Conservation (phyloP, 352 stramenopile species). For the Thraustochytrium striatum region DNA sequence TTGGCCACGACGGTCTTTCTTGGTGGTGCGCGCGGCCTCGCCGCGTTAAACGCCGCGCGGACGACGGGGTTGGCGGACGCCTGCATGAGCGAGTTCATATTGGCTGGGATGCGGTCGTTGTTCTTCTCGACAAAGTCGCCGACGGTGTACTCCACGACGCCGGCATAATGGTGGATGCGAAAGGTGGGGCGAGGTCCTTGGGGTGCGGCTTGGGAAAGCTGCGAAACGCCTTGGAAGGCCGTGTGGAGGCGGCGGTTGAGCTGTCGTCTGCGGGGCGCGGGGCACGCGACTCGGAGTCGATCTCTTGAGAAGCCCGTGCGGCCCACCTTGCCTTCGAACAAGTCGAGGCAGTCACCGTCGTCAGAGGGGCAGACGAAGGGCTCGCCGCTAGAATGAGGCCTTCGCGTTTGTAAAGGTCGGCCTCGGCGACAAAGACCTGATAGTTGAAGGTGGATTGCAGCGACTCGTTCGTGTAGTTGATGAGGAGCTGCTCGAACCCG, state of each 20-base stretch:
- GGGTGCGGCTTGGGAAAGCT: slow-evolving; percentile 72
- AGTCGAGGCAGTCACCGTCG: slow-evolving; percentile 26
- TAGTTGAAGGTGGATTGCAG: slow-evolving; percentile 81
- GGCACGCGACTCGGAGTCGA: slow-evolving; percentile 37
- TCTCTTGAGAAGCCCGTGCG: slow-evolving; percentile 8
- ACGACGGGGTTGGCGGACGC: slow-evolving; percentile 25
- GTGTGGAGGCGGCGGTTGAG: slow-evolving; percentile 32
- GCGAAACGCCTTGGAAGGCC: slow-evolving; percentile 21
- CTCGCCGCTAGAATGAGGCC: slow-evolving; percentile 52
- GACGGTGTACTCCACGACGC: slow-evolving; percentile 55
- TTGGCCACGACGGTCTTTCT: slow-evolving; percentile 60
- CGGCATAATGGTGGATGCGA: slow-evolving; percentile 55
- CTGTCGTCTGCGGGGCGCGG: slow-evolving; percentile 31
- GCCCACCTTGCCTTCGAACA: slow-evolving; percentile 29
- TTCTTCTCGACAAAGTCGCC: slow-evolving; percentile 60
- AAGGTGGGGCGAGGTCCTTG: slow-evolving; percentile 67
- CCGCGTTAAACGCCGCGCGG: slow-evolving; percentile 6
- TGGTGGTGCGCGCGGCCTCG: not conserved
- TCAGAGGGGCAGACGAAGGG: slow-evolving; percentile 16
- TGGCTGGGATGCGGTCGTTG: slow-evolving; percentile 77
- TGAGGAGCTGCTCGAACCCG: slow-evolving; percentile 79
- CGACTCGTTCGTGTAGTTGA: slow-evolving; percentile 81
- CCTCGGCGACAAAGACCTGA: slow-evolving; percentile 78
- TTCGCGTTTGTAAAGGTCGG: slow-evolving; percentile 72
- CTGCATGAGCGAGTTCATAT: slow-evolving; percentile 52